These are phyloP conservation scores for Punica granatum DNA, from an alignment of 345 rosid genomes.

Conservation along the genomic window DNA sequence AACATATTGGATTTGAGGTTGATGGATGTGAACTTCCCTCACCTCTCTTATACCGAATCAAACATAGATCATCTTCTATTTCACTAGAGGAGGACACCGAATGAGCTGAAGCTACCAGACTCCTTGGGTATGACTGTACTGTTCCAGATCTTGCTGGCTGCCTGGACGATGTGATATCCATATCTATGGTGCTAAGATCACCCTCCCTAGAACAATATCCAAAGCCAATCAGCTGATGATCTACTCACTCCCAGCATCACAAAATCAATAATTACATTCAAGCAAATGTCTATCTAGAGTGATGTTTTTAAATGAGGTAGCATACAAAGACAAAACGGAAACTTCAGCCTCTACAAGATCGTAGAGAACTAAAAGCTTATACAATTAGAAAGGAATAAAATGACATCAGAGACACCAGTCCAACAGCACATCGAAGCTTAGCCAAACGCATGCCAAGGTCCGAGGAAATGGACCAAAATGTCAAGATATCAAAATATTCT, in stretches of 20 bases:
- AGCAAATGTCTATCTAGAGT: neutral
- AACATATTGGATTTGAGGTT: neutral
- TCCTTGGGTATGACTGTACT: neutral
- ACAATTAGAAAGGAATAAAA: neutral
- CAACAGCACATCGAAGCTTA: neutral
- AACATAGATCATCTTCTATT: slow-evolving; percentile 11
- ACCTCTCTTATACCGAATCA: slow-evolving; percentile 13
- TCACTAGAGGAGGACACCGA: slow-evolving; percentile 14
- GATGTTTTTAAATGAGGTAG: neutral
- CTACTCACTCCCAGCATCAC: neutral
- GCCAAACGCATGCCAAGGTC: neutral
- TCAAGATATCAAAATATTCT: neutral
- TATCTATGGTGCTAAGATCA: slow-evolving; percentile 6
- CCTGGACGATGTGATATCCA: slow-evolving; percentile 7
- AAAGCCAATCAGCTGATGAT: neutral
- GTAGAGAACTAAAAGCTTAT: neutral
- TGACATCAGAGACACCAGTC: neutral
- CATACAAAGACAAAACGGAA: neutral
- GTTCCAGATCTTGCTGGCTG: neutral
- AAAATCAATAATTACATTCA: neutral
- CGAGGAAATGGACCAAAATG: neutral
- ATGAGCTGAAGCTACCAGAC: slow-evolving; percentile 4
- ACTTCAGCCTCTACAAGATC: neutral
- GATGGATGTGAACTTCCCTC: neutral
- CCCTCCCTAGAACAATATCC: slow-evolving; percentile 14